Percentiles rank a stretch among this genome's conserved stretches.
These are phyloP conservation scores for Trametes sp. DNA, from an alignment of 1,284 basidiomycete species.

Conservation along the genomic window DNA sequence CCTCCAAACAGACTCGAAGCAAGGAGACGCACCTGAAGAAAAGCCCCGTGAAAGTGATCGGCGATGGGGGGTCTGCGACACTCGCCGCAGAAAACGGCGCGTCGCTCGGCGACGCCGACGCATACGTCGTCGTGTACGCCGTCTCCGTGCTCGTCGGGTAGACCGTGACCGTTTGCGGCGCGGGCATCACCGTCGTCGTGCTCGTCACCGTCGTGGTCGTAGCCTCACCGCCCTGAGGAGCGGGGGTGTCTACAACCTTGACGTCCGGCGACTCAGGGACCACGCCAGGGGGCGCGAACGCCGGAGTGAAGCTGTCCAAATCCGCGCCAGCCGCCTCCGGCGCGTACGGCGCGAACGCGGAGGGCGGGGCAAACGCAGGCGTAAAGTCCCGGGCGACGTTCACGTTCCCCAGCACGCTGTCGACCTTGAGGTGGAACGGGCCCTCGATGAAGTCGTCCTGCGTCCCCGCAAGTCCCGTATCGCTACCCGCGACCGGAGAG, in stretches of 20 bases:
- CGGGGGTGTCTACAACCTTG: constrained; percentile 8
- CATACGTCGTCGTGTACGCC: constrained; percentile 27
- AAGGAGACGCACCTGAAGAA: constrained; percentile 69
- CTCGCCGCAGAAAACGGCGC: constrained; percentile 9
- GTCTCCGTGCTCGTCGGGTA: constrained; percentile 30
- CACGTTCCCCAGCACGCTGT: constrained; percentile 8
- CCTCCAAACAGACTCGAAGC: not conserved
- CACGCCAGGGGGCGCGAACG: constrained; percentile 8
- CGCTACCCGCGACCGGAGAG: no score
- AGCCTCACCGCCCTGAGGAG: no score
- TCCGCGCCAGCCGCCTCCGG: not conserved
- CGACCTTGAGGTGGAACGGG: constrained; percentile 12
- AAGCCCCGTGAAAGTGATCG: constrained; percentile 66
- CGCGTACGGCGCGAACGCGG: not conserved
- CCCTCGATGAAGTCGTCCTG: constrained; percentile 9
- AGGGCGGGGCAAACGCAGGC: constrained; percentile 10
- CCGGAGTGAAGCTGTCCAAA: constrained; percentile 8
- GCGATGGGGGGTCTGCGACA: constrained; percentile 19
- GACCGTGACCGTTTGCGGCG: constrained; percentile 33
- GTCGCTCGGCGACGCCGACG: constrained; percentile 20
- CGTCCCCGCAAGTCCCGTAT: constrained; percentile 1
- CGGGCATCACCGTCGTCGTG: constrained; percentile 22
- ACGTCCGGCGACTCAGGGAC: not conserved
- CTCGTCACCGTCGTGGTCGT: constrained; percentile 7
- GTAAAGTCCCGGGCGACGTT: constrained; percentile 1